Conservation (phyloP, 495 filamentous ascomycete species). For the Aspergillus sparsus region DNA sequence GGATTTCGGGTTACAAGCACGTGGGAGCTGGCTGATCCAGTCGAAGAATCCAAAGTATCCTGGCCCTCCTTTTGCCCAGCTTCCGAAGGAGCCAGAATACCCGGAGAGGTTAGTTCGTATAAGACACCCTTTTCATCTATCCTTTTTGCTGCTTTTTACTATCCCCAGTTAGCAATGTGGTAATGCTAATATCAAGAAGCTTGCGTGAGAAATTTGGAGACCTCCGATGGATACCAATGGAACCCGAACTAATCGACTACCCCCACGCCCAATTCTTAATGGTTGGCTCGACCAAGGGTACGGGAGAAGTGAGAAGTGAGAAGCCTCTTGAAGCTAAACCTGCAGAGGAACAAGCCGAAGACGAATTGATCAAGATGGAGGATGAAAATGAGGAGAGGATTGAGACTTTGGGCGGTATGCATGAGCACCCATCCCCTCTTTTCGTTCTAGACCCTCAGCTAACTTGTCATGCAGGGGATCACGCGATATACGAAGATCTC, state of each 20-base stretch:
- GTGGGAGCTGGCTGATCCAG: slow-evolving; percentile 77
- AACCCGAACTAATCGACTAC: slow-evolving; percentile 77
- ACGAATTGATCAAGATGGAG: slow-evolving; percentile 61
- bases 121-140: background rate
- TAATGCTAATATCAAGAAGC: slow-evolving; percentile 26
- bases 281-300: slow-evolving; percentile 54
- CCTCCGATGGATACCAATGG: slow-evolving; percentile 70
- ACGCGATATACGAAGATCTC: slow-evolving; percentile 56
- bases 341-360: slow-evolving; percentile 59
- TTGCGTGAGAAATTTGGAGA: slow-evolving; percentile 73
- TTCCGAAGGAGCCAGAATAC: slow-evolving; percentile 56
- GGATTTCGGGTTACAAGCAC: slow-evolving; percentile 69
- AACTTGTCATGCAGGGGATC: slow-evolving; percentile 40
- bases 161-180: slow-evolving; percentile 5
- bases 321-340: slow-evolving; percentile 49
- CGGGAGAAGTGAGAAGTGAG: slow-evolving; percentile 44
- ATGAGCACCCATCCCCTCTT: background rate
- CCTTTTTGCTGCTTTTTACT: background rate
- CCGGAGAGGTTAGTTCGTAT: slow-evolving; percentile 61
- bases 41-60: slow-evolving; percentile 77
- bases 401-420: slow-evolving; percentile 54
- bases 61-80: slow-evolving; percentile 25
- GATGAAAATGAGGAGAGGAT: slow-evolving; percentile 63
- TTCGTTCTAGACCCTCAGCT: background rate
- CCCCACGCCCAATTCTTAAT: slow-evolving; percentile 79